phyloP scores from a whole-genome alignment of 495 filamentous ascomycete genomes.

The Trichoderma erinaceum region DNA sequence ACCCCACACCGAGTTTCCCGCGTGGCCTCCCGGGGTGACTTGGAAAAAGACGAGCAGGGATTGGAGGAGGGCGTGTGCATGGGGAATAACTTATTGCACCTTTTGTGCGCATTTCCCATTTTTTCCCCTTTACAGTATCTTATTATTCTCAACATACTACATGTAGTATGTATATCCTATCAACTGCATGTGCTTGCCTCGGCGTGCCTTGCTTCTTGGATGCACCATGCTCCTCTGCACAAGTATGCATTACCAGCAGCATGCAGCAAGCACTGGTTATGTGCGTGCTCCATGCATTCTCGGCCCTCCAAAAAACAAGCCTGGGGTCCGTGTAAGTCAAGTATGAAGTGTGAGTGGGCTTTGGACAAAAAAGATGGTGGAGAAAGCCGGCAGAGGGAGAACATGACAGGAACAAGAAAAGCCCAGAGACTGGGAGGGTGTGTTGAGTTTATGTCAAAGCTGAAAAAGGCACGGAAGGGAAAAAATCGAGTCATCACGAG shows the following conservation, averaged over 20 bases:
- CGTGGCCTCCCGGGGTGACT: slow-evolving; percentile 8
- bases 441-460: neutral
- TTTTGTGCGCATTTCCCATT: neutral
- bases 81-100: neutral
- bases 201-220: slow-evolving; percentile 2
- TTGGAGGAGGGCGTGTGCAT: slow-evolving; percentile 1
- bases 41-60: neutral
- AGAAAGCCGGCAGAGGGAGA: neutral
- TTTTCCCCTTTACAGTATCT: neutral
- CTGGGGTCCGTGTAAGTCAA: neutral
- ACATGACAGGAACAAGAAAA: neutral
- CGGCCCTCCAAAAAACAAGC: neutral
- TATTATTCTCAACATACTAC: neutral
- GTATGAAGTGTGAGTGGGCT: neutral
- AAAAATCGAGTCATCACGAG: slow-evolving; percentile 8
- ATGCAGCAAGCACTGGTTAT: neutral
- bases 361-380: neutral
- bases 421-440: neutral
- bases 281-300: neutral
- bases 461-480: neutral
- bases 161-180: no score
- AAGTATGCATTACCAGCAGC: neutral
- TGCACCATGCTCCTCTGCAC: neutral
- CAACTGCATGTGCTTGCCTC: neutral
- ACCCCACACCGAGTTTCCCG: slow-evolving; percentile 7